These are phyloP conservation scores for Lentithecium fluviatile DNA, from an alignment of 495 filamentous ascomycete genomes.

Conservation along the genomic window DNA sequence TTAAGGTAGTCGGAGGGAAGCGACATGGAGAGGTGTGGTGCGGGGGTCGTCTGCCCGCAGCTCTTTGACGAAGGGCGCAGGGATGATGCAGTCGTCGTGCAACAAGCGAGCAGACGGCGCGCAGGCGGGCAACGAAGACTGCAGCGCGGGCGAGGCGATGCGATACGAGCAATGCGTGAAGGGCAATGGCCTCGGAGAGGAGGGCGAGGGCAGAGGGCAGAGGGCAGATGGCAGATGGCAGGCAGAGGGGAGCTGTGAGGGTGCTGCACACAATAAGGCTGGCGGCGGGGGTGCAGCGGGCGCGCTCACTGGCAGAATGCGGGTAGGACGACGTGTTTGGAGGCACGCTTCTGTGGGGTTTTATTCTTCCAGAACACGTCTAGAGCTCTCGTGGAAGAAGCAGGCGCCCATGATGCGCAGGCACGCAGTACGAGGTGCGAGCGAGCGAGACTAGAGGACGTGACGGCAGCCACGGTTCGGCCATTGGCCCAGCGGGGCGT, in stretches of 20 bases:
- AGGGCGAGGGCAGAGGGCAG: background rate
- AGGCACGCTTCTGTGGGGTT: background rate
- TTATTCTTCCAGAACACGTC: constrained; percentile 11
- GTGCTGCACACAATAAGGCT: background rate
- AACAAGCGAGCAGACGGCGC: constrained; percentile 33
- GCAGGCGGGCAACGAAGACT: constrained; percentile 7
- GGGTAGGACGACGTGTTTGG: background rate
- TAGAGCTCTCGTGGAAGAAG: background rate
- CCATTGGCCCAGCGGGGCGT: background rate
- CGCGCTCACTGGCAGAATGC: background rate
- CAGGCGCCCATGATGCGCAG: constrained; percentile 3
- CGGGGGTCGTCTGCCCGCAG: constrained; percentile 29
- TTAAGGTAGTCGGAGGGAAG: constrained; percentile 56
- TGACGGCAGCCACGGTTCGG: background rate
- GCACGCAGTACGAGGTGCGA: background rate
- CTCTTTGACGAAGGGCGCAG: constrained; percentile 36
- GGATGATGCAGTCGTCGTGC: constrained; percentile 34
- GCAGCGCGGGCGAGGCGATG: background rate
- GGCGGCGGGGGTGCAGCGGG: background rate
- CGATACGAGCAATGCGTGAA: background rate
- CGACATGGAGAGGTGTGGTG: constrained; percentile 45
- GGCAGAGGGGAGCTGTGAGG: background rate
- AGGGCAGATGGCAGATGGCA: background rate
- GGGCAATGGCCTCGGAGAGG: background rate
- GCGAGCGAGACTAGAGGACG: background rate